Percentiles rank a stretch among this genome's conserved stretches.
These are phyloP conservation scores for Xylariaceae sp. DNA, from an alignment of 2,329 filamentous ascomycete species.

Conservation along the genomic window DNA sequence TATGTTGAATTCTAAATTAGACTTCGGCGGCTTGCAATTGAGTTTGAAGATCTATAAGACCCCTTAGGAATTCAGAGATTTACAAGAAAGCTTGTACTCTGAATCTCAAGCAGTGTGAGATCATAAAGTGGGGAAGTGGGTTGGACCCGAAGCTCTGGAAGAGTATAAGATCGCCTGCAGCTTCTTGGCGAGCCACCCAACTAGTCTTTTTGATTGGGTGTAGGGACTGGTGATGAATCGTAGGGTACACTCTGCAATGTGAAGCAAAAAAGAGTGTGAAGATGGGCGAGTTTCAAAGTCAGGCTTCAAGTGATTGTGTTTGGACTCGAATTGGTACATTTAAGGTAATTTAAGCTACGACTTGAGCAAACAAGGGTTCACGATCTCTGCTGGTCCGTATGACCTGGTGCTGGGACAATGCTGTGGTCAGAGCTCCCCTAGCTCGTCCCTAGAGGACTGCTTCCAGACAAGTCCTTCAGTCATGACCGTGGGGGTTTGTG, in stretches of 20 bases:
- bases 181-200: slow-evolving; percentile 18
- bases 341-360: not conserved
- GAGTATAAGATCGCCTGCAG: slow-evolving; percentile 27
- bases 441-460: slow-evolving; percentile 12
- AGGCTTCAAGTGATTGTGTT: not conserved
- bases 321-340: not conserved
- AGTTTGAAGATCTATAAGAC: slow-evolving; percentile 20
- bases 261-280: not conserved
- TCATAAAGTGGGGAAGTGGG: slow-evolving; percentile 24
- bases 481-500: slow-evolving; percentile 19
- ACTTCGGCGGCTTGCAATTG: slow-evolving; percentile 12
- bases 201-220: slow-evolving; percentile 14
- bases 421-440: slow-evolving; percentile 27
- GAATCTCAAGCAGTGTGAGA: no score
- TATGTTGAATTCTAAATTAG: slow-evolving; percentile 21
- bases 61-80: slow-evolving; percentile 8
- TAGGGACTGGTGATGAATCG: no score
- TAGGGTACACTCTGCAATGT: no score
- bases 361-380: slow-evolving; percentile 23
- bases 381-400: slow-evolving; percentile 32
- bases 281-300: not conserved
- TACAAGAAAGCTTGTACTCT: no score
- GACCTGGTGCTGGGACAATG: slow-evolving; percentile 27
- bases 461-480: slow-evolving; percentile 3
- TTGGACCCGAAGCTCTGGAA: slow-evolving; percentile 25